phyloP scores from a whole-genome alignment of 306 rosid genomes.

The Medicago arabica region DNA sequence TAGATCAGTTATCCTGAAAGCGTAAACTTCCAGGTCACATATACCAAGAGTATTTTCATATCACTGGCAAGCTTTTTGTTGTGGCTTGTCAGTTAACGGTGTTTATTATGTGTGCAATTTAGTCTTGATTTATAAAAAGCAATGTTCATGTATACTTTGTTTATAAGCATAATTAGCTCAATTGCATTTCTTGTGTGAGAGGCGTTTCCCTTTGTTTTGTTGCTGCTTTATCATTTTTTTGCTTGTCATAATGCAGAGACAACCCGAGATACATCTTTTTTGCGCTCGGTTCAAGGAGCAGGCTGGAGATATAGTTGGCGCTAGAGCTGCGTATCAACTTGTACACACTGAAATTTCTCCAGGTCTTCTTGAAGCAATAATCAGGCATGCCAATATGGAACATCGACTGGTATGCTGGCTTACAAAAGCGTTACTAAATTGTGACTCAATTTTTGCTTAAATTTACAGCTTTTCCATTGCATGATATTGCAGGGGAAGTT shows the following conservation, averaged over 20 bases:
- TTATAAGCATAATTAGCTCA: neutral
- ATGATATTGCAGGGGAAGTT: conserved; percentile 71
- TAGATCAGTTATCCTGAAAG: neutral
- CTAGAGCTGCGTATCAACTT: conserved; percentile 92
- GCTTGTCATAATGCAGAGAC: conserved; percentile 66
- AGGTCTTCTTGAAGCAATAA: conserved; percentile 97
- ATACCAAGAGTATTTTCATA: neutral
- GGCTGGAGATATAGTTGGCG: conserved; percentile 80
- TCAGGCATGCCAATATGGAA: conserved; percentile 95
- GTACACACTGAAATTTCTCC: conserved; percentile 93
- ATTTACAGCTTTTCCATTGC: conserved; percentile 38
- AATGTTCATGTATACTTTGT: conserved; percentile 5
- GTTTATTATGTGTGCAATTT: neutral
- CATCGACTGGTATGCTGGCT: conserved; percentile 74
- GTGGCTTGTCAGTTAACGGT: neutral
- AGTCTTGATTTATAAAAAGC: conserved; percentile 13
- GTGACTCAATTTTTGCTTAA: conserved; percentile 26
- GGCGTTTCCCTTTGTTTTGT: neutral
- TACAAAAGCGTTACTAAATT: conserved; percentile 22
- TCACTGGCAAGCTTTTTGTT: neutral
- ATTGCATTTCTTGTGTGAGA: conserved; percentile 8
- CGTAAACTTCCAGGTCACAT: neutral
- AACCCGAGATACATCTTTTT: conserved; percentile 93
- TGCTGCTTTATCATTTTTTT: conserved; percentile 22
- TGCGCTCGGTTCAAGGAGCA: conserved; percentile 95